These are phyloP conservation scores for Epichloe gansuensis DNA, from an alignment of 2,329 filamentous ascomycete species.

Conservation along the genomic window DNA sequence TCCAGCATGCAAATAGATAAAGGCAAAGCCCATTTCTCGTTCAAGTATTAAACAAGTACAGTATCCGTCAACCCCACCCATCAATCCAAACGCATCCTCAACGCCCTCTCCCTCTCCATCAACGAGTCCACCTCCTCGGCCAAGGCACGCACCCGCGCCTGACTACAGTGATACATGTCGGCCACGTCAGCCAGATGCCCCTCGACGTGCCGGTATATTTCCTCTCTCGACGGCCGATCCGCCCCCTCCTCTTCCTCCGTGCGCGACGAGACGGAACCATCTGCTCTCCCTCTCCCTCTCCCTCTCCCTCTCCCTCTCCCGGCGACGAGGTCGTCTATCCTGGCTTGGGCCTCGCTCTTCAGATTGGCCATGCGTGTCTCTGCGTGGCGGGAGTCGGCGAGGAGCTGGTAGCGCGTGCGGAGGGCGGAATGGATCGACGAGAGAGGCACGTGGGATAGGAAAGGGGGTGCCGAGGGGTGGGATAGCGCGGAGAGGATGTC, in stretches of 20 bases:
- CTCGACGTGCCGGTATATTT: constrained; percentile 16
- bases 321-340: background rate
- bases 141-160: constrained; percentile 8
- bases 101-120: background rate
- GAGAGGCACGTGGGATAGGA: constrained; percentile 11
- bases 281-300: background rate
- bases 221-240: constrained; percentile 1
- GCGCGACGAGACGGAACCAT: background rate
- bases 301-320: background rate
- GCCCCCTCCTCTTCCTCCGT: too few relatives aligned
- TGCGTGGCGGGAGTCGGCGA: constrained; percentile 3
- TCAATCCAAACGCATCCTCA: background rate
- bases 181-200: constrained; percentile 11
- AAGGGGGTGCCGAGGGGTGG: constrained; percentile 7
- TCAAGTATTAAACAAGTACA: too few relatives aligned
- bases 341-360: background rate
- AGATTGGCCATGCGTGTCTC: background rate
- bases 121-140: constrained; percentile 5
- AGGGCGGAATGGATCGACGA: constrained; percentile 9
- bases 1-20: too few relatives aligned
- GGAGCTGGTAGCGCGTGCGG: constrained; percentile 10
- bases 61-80: too few relatives aligned
- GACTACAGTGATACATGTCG: background rate
- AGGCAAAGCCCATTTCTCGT: too few relatives aligned
- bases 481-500: constrained; percentile 11